A percentile compares a stretch with the other conserved stretches of the same genome.
Conservation (phyloP, 2,329 filamentous ascomycete species). For the Aspergillus sp. region DNA sequence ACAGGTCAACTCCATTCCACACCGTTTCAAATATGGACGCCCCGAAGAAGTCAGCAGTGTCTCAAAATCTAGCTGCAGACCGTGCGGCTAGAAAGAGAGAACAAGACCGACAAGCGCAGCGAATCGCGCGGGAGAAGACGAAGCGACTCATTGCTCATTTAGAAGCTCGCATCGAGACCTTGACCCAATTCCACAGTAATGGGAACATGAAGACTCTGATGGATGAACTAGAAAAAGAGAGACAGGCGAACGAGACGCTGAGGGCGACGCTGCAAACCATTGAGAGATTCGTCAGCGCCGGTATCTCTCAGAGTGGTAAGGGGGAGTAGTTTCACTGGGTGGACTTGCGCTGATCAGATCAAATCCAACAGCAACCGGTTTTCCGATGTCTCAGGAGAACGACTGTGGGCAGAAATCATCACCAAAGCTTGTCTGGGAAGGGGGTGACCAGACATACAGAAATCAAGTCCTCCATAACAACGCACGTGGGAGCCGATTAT, state of each 20-base stretch:
- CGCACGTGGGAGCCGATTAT: too few species aligned
- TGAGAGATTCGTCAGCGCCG: conserved; percentile 6
- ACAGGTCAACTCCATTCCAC: too few species aligned
- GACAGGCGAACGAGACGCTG: conserved; percentile 10
- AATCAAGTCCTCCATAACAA: too few species aligned
- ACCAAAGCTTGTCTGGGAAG: too few species aligned
- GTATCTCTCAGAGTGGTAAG: conserved; percentile 4
- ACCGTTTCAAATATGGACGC: conserved; percentile 5
- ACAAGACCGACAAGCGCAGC: conserved; percentile 14
- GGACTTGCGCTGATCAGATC: conserved; percentile 1
- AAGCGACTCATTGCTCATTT: conserved; percentile 10
- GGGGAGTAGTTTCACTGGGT: background rate
- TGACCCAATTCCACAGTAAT: conserved; percentile 9
- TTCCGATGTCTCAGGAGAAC: too few species aligned
- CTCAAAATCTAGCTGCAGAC: conserved; percentile 8
- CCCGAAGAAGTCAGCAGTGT: conserved; percentile 1
- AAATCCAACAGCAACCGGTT: too few species aligned
- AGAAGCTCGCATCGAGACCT: conserved; percentile 10
- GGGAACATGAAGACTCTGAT: conserved; percentile 9
- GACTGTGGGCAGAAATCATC: too few species aligned
- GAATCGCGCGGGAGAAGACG: conserved; percentile 13
- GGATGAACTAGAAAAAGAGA: conserved; percentile 9
- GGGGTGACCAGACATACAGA: too few species aligned
- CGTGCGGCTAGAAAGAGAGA: conserved; percentile 12
- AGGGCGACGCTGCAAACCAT: conserved; percentile 7